phyloP scores from a whole-genome alignment of 176 grass and related monocot genomes.

The Cenchrus fungigraminus region DNA sequence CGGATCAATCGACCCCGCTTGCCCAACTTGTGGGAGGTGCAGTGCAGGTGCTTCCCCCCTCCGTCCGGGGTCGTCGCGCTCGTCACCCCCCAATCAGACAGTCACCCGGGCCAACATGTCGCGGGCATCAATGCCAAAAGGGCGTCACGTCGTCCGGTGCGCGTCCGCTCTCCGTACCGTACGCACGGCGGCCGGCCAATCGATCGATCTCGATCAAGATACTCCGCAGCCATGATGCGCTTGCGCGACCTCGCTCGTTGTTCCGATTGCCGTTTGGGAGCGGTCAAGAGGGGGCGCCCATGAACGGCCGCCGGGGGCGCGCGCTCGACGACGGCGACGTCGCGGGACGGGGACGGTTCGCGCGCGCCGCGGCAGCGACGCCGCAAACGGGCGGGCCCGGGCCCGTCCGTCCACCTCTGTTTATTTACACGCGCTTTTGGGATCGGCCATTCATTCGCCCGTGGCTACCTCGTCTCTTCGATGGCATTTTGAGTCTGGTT shows the following conservation, averaged over 20 bases:
- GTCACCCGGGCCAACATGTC: background rate
- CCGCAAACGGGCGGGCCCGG: background rate
- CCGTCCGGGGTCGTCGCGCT: background rate
- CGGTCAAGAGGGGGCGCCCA: background rate
- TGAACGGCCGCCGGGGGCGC: background rate
- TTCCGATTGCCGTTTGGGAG: background rate
- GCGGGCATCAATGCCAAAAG: background rate
- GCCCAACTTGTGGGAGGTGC: conserved; percentile 18
- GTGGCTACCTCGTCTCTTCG: background rate
- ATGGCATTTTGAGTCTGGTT: background rate
- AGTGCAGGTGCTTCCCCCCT: background rate
- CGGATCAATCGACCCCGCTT: background rate
- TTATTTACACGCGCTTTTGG: conserved; percentile 1
- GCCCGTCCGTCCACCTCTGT: background rate
- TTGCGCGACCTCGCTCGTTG: too few species aligned
- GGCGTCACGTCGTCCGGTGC: background rate
- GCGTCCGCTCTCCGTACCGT: too few species aligned
- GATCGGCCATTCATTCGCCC: background rate
- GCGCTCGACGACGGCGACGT: background rate
- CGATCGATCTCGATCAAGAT: background rate
- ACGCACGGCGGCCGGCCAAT: too few species aligned
- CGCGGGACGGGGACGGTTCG: background rate
- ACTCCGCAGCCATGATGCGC: too few species aligned
- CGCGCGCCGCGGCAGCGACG: background rate
- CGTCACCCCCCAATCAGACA: background rate